Base-by-base conservation (phyloP, 805 yeast species). In the Saccharomyces eubayanus region DNA sequence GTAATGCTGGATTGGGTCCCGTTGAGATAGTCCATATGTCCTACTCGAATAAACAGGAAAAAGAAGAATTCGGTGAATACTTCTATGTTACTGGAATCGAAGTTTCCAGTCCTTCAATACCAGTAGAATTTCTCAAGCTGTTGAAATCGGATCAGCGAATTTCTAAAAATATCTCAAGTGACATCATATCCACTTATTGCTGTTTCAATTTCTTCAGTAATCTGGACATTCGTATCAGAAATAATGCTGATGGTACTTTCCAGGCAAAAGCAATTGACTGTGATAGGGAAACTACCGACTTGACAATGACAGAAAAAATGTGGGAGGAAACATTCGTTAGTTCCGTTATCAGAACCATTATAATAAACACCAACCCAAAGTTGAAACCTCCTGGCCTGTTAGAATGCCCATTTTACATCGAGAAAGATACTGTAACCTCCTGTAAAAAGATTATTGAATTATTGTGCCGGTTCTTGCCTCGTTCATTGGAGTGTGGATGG, bases 131-230 rank as follows among this genome's bases (percentile, higher is more conserved):
- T 49, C 49, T 80, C 30, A 72, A 76, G 20, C 73, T 78, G 28
- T 51, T 73, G 41, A 67, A 63, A 43, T 49, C 67, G 45, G 64
- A 59, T 30, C 62, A 62, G 5, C 43, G 58, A 10, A 46, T 52
- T 6, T 58, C 59, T 5, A 51, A 62, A 9, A 45, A 52, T n/a
- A 47, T 4, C 2, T n/a, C 28, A 16, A 65, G 64, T 27, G 65
- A 63, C 43, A 64, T 62, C 36, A 64, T 67, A 24, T 66, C 70
- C 24, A 83, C 89, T 0, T 82, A 76, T 58, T 85, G 89, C 67
- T 70, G 83, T 14, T 89, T 83, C 72, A 91, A 94, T 68, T 77
- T 85, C 20, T 88, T 94, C 62, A 73, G 82, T 41, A 78, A 77
- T 53, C 78, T 85, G 5, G 99, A 92, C 67, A 72, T 91, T 43